Evolutionary conservation across 805 yeast species (phyloP).

Genomic region (Saturnispora kantuleensis): DNA sequence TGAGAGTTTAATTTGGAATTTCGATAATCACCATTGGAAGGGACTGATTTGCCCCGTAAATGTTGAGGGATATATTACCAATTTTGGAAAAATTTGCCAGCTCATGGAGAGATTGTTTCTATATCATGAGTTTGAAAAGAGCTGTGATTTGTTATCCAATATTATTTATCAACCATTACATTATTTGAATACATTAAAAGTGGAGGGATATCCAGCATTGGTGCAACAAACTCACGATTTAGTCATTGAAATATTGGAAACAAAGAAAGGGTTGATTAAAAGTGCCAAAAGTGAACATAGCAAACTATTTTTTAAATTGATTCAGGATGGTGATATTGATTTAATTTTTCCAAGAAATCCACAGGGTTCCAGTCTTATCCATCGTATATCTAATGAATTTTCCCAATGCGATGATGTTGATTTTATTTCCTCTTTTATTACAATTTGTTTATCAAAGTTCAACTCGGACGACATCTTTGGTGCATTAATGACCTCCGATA

Average conservation of each 20-base stretch:
- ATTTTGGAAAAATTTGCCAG: constrained; percentile 1
- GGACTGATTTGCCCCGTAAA: neutral
- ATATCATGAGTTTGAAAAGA: neutral
- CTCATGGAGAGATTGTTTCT: neutral
- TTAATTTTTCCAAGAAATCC: constrained; percentile 3
- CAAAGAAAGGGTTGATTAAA: neutral
- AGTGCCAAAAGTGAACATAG: constrained; percentile 5
- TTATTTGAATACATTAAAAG: neutral
- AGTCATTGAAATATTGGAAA: neutral
- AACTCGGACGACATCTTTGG: constrained; percentile 8
- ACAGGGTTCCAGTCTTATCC: neutral
- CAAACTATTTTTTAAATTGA: constrained; percentile 6
- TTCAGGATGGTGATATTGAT: constrained; percentile 9
- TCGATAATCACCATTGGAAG: constrained; percentile 3
- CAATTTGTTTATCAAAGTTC: constrained; percentile 5
- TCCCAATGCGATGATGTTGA: neutral
- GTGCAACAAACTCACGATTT: neutral
- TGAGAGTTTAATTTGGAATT: neutral
- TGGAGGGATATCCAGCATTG: neutral
- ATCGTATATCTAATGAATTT: constrained; percentile 3
- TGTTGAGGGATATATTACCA: neutral
- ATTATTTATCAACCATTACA: constrained; percentile 6
- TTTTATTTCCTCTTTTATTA: constrained; percentile 5
- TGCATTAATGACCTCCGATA: constrained; percentile 5
- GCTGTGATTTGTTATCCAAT: constrained; percentile 4